A percentile compares a stretch with the other conserved stretches of the same genome.
These are phyloP conservation scores for Fraxinus xanthoxyloides DNA, from an alignment of 305 asterid genomes.

Conservation along the genomic window DNA sequence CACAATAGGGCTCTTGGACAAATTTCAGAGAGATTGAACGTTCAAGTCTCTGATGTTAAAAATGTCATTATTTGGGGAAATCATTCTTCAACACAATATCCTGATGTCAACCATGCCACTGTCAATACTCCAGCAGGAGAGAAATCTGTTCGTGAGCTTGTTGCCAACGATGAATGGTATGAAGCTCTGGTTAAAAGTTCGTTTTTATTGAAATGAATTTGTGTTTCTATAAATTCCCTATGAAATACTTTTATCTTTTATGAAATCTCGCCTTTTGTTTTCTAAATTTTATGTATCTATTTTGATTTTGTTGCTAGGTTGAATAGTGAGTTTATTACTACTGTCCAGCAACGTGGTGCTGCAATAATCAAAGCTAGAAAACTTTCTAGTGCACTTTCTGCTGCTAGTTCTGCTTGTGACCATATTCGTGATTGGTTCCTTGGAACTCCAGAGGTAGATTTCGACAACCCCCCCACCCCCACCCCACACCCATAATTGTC, in stretches of 20 bases:
- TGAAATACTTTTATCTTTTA: background rate
- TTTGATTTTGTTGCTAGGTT: constrained; percentile 42
- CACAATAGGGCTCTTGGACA: constrained; percentile 99
- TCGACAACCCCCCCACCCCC: background rate
- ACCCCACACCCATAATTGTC: background rate
- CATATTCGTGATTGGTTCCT: constrained; percentile 95
- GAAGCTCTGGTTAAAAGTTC: background rate
- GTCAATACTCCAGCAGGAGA: constrained; percentile 71
- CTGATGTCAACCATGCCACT: constrained; percentile 90
- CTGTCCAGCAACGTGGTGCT: constrained; percentile 96
- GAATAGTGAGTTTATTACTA: constrained; percentile 71
- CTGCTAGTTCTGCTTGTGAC: constrained; percentile 97
- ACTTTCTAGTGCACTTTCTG: constrained; percentile 93
- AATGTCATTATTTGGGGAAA: constrained; percentile 96
- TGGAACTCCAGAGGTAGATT: constrained; percentile 84
- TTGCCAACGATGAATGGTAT: constrained; percentile 80
- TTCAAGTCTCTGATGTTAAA: constrained; percentile 81
- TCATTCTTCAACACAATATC: constrained; percentile 93
- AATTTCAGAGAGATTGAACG: constrained; percentile 76
- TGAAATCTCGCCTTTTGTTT: background rate
- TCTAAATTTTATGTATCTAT: background rate
- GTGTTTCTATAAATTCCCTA: background rate
- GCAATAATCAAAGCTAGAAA: constrained; percentile 96
- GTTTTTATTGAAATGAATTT: background rate
- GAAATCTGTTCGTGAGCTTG: constrained; percentile 71